Evolutionary conservation across 495 filamentous ascomycete genomes (phyloP), one percentile per base, ranked within the genome.

Genomic region (Talaromyces ruber): DNA sequence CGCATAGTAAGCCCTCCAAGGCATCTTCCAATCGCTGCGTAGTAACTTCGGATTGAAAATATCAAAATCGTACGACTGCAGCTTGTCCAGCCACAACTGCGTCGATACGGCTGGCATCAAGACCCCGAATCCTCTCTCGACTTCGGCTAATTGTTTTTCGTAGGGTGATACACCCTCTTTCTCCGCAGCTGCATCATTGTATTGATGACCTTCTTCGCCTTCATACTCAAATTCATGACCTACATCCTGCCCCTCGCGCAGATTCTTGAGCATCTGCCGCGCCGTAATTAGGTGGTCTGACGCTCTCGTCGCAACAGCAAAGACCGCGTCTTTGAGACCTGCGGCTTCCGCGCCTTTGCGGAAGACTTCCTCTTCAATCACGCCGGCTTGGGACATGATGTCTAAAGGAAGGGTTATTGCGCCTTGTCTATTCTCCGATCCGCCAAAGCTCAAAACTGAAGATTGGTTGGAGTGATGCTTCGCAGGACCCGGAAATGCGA

Each of bases 241-340:
- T 0, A 88, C 85, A 60, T 84, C 86, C 63, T 86, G 72, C 0
- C 90, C 90, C 24, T 85, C 82, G 30, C 85, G 81, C 12, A 97
- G 71, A 67, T 89, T 89, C 71, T 82, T 86, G 65, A 97, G 69
- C 94, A 98, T 95, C 71, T 94, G 90, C 63, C 93, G 79, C 16
- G 88, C 93, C 0, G 94, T 98, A 63, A 97, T 96, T 55, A 98
- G 74, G 72, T 98, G 94, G 75, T 98, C 94, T 70, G 90, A 92
- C 5, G 94, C 94, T 32, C 92, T 82, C 0, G 94, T 98, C 0
- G 94, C 94, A 22, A 98, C 92, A 21, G 83, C 80, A 67, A 98
- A 97, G 4, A 98, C 87, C 1, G 93, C 93, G 74, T 97, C 94
- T 37, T 87, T 83, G 8, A 97, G 75, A 0, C 92, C 93, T 14